Base-by-base conservation (phyloP, 2,329 filamentous ascomycete genomes). In the Fusarium burgessii region DNA sequence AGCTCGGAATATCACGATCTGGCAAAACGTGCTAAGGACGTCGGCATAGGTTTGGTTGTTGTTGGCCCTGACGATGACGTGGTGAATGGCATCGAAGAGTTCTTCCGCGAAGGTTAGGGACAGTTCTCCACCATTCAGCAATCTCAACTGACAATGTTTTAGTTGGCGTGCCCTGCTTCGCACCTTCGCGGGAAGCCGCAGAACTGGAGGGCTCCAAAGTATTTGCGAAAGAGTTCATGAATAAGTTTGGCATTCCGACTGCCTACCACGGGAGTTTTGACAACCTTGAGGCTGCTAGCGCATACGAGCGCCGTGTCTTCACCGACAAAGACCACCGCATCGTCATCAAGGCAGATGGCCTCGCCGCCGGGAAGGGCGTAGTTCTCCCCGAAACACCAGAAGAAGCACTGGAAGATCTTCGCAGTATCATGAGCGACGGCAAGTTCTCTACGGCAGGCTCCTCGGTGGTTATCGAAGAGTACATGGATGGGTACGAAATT, bases 191-290 rank as follows among this genome's bases (percentile, higher is more conserved):
- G 77, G 85, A 86, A 27, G 92, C 92, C 14, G 92, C 92, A 13
- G 84, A 86, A 40, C 90, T 95, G 86, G 92, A 95, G 78, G 92
- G 92, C 42, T 92, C 90, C 74, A 95, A 95, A 81, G 88, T 91
- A 3, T 94, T 92, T 77, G 90, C 90, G 41, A 94, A 95, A 77
- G 90, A 93, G 76, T 94, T 95, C 77, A 95, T 95, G 92, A 86
- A 88, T 76, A 85, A 87, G 46, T 85, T 93, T 78, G 85, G 84
- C 65, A 94, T 95, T 69, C 92, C 92, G 20, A 94, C 92, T 0
- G 93, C 93, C 14, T 84, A 84, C 38, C 93, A 93, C 78, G 84
- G 86, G 73, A 93, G 91, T 79, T 94, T 94, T 78, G 85, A 82
- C 70, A 81, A 87, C 58, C 90, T 90, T 77, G 85, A 89, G 55